A percentile compares a stretch with the other conserved stretches of the same genome.
Conservation (phyloP, 176 grass and related monocot species). For the Triticum aestivum region DNA sequence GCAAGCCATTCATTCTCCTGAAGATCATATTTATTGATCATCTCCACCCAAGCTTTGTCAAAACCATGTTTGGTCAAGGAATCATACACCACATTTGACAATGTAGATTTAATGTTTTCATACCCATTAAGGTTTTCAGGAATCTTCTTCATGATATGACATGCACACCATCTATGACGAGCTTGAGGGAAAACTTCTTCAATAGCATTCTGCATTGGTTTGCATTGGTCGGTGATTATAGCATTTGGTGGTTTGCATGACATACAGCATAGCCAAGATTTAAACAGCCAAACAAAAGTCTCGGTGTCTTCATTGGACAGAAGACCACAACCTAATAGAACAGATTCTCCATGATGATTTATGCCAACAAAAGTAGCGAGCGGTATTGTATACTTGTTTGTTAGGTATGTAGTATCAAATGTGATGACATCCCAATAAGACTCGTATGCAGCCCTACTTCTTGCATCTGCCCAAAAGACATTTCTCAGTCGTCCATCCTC, state of each 20-base stretch:
- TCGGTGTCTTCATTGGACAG: neutral
- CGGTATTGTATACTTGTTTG: neutral
- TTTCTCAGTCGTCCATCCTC: neutral
- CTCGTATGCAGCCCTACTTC: neutral
- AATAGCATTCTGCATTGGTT: neutral
- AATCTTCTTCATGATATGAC: neutral
- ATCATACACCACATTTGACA: neutral
- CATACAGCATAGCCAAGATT: neutral
- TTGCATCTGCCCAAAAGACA: neutral
- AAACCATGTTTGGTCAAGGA: neutral
- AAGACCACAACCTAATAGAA: slow-evolving; percentile 3
- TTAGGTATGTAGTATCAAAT: neutral
- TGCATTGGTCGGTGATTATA: neutral
- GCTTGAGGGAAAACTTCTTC: neutral
- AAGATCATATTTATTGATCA: no score
- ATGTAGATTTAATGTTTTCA: neutral
- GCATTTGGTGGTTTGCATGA: neutral
- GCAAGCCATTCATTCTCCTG: no score
- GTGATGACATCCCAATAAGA: neutral
- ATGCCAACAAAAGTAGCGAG: neutral
- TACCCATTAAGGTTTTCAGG: neutral
- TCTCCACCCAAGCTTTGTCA: no score
- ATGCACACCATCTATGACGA: neutral
- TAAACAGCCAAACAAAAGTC: neutral
- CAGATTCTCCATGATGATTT: neutral